Evolutionary conservation across 495 filamentous ascomycete species (phyloP).

Genomic region (Poronia punctata): DNA sequence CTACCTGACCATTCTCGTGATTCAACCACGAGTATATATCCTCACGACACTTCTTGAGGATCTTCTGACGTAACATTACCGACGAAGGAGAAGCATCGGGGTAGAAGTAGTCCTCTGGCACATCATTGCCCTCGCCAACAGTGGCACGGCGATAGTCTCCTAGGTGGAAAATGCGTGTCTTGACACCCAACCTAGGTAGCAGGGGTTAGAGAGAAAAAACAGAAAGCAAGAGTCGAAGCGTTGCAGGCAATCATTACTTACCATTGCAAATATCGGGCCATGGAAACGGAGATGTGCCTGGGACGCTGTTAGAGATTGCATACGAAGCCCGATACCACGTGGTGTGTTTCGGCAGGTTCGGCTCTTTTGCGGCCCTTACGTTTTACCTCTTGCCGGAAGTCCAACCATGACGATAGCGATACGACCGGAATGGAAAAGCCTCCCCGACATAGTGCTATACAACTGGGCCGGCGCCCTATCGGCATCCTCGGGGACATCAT

Average conservation of each 20-base stretch:
- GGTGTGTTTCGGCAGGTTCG: too few species aligned
- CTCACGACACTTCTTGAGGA: slow-evolving; percentile 93
- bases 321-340: background rate
- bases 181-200: slow-evolving; percentile 79
- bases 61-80: slow-evolving; percentile 87
- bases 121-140: slow-evolving; percentile 74
- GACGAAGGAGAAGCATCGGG: slow-evolving; percentile 86
- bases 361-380: slow-evolving; percentile 51
- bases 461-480: slow-evolving; percentile 92
- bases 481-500: slow-evolving; percentile 78
- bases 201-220: too few species aligned
- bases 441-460: slow-evolving; percentile 94
- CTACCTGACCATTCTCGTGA: slow-evolving; percentile 95
- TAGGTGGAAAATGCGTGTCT: slow-evolving; percentile 94
- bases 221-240: slow-evolving; percentile 10
- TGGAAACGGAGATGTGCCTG: slow-evolving; percentile 89
- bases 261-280: slow-evolving; percentile 93
- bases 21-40: slow-evolving; percentile 95
- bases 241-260: slow-evolving; percentile 31
- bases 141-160: slow-evolving; percentile 94
- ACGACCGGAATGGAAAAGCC: slow-evolving; percentile 92
- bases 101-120: slow-evolving; percentile 97
- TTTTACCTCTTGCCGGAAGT: slow-evolving; percentile 92
- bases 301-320: slow-evolving; percentile 17
- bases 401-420: slow-evolving; percentile 98